Evolutionary conservation across 768 basidiomycete genomes (phyloP).

Genomic region (Suillus weaverae): DNA sequence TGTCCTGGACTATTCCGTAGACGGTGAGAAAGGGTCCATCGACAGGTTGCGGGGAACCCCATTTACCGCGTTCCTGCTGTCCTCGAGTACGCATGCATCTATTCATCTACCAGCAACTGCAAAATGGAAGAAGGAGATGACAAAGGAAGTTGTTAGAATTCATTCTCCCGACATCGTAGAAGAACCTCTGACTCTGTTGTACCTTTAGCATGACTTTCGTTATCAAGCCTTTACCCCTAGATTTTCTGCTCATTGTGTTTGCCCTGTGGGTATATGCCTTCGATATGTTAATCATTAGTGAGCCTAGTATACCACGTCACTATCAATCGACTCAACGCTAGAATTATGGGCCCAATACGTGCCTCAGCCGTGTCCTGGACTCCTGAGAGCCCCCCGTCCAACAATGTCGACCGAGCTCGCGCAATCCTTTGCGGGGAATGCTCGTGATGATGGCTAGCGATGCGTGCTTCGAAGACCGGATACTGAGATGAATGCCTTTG

Average conservation of each 20-base stretch:
- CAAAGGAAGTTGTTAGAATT: background rate
- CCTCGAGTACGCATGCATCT: background rate
- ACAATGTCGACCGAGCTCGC: too few relatives aligned
- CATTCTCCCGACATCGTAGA: background rate
- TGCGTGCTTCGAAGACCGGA: background rate
- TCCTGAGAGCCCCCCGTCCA: too few relatives aligned
- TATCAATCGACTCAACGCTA: background rate
- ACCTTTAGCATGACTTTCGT: background rate
- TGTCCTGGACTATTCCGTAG: slow-evolving; percentile 5
- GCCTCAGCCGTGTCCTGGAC: too few relatives aligned
- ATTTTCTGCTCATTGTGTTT: background rate
- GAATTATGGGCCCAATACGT: background rate
- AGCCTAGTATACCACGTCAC: background rate
- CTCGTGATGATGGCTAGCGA: background rate
- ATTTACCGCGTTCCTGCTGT: slow-evolving; percentile 7
- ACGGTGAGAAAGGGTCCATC: background rate
- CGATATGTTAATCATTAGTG: background rate
- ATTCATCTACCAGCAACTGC: background rate
- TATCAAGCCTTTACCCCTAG: background rate
- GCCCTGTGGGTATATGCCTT: background rate
- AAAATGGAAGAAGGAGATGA: slow-evolving; percentile 9
- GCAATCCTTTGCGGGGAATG: background rate
- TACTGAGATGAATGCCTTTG: background rate
- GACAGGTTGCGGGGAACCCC: background rate
- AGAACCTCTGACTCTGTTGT: background rate